Evolutionary conservation across 805 yeast genomes (phyloP).

Genomic region (Wickerhamiella bombiphila): DNA sequence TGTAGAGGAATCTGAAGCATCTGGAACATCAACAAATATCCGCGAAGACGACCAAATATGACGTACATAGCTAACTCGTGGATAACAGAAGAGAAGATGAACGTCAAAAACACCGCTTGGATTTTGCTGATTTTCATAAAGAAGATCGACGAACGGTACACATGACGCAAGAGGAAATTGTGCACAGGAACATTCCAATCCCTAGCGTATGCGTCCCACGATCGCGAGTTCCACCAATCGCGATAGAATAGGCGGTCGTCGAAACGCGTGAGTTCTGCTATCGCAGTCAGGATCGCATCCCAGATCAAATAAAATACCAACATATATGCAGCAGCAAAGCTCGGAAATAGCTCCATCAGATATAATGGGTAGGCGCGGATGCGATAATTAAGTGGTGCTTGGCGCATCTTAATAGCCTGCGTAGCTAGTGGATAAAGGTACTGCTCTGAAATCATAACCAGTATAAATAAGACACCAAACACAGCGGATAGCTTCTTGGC

Average conservation of each 20-base stretch:
- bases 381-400: conserved; percentile 33
- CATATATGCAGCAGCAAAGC: conserved; percentile 61
- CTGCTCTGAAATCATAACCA: conserved; percentile 69
- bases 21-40: conserved; percentile 66
- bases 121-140: conserved; percentile 49
- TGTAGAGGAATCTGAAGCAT: conserved; percentile 80
- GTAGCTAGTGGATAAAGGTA: conserved; percentile 60
- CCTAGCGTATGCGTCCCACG: conserved; percentile 87
- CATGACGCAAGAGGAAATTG: conserved; percentile 76
- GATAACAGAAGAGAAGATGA: conserved; percentile 56
- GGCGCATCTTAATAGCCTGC: conserved; percentile 39
- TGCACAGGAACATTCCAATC: conserved; percentile 95
- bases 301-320: conserved; percentile 79
- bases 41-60: conserved; percentile 63
- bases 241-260: conserved; percentile 91
- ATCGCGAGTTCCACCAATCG: conserved; percentile 93
- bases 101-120: conserved; percentile 51
- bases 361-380: conserved; percentile 39
- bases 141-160: conserved; percentile 79
- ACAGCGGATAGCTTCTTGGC: conserved; percentile 58
- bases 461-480: conserved; percentile 70
- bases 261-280: conserved; percentile 76
- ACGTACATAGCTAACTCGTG: conserved; percentile 92
- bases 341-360: conserved; percentile 60
- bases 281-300: conserved; percentile 82